Conservation (phyloP, 768 basidiomycete genomes). For the Lactarius quietus region DNA sequence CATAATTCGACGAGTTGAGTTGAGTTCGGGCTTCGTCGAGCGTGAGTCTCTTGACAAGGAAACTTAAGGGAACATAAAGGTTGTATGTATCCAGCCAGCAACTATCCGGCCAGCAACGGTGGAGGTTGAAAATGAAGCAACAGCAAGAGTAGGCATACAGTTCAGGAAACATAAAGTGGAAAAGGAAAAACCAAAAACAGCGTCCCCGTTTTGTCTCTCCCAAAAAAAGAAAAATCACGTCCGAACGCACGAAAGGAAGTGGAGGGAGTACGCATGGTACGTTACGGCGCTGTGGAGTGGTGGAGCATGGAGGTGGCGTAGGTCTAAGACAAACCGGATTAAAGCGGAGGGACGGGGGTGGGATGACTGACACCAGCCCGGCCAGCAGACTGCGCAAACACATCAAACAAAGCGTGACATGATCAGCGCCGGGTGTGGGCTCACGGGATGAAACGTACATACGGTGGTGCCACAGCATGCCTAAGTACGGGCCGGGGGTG, state of each 20-base stretch:
- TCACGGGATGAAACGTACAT: neutral
- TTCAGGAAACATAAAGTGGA: neutral
- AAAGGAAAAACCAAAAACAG: neutral
- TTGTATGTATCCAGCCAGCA: too few species aligned
- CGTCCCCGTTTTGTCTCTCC: neutral
- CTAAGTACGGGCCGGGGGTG: constrained; percentile 18
- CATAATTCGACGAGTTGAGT: neutral
- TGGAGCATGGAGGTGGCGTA: neutral
- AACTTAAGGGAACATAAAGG: neutral
- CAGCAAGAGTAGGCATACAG: neutral
- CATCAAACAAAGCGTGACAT: neutral
- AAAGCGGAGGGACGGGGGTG: neutral
- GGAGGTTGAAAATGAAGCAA: constrained; percentile 3
- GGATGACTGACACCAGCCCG: constrained; percentile 12
- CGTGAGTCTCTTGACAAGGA: neutral
- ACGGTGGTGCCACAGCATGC: neutral
- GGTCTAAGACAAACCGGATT: neutral
- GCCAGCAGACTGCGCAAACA: constrained; percentile 24
- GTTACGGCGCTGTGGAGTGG: neutral
- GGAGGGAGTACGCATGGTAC: neutral
- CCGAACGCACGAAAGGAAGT: neutral
- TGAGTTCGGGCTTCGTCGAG: neutral
- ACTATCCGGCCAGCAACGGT: neutral
- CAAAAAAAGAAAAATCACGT: neutral
- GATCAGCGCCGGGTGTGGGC: neutral